A percentile compares a stretch with the other conserved stretches of the same genome.
phyloP scores from a whole-genome alignment of 1,284 basidiomycete species.

The Agroathelia rolfsii region DNA sequence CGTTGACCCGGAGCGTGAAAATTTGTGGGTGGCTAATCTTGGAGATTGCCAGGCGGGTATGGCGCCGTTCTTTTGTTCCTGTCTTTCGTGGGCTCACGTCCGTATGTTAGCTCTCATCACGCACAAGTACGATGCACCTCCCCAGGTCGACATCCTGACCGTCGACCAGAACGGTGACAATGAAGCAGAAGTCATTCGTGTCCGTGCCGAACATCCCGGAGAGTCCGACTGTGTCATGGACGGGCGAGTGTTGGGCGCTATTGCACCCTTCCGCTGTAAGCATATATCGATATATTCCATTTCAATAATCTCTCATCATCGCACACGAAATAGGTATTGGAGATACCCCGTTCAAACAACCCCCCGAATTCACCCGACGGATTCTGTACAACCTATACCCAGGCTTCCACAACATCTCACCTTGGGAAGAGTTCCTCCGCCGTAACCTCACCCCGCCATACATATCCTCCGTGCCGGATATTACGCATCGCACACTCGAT shows the following conservation, averaged over 20 bases:
- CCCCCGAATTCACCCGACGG: slow-evolving; percentile 55
- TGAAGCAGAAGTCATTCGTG: slow-evolving; percentile 44
- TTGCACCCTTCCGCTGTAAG: slow-evolving; percentile 63
- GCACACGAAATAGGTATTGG: slow-evolving; percentile 40
- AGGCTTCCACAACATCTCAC: slow-evolving; percentile 48
- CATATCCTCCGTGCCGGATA: slow-evolving; percentile 53
- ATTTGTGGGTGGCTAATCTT: slow-evolving; percentile 64
- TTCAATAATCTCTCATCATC: slow-evolving; percentile 8
- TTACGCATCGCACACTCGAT: slow-evolving; percentile 41
- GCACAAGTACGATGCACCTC: slow-evolving; percentile 34
- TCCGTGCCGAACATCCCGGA: slow-evolving; percentile 49
- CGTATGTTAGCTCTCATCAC: slow-evolving; percentile 7
- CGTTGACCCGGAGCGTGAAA: slow-evolving; percentile 51
- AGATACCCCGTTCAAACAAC: slow-evolving; percentile 64
- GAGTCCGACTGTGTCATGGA: slow-evolving; percentile 55
- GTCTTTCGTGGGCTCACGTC: slow-evolving; percentile 5
- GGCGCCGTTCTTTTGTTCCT: slow-evolving; percentile 14
- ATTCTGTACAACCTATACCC: slow-evolving; percentile 58
- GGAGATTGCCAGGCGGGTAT: slow-evolving; percentile 64
- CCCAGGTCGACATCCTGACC: slow-evolving; percentile 43
- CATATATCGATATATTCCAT: slow-evolving; percentile 10
- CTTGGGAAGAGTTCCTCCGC: slow-evolving; percentile 55
- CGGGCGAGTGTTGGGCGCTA: slow-evolving; percentile 54
- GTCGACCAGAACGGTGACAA: slow-evolving; percentile 56
- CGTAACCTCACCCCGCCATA: slow-evolving; percentile 60